Conservation (phyloP, 2,329 filamentous ascomycete species). For the Aspergillus fumigatus region DNA sequence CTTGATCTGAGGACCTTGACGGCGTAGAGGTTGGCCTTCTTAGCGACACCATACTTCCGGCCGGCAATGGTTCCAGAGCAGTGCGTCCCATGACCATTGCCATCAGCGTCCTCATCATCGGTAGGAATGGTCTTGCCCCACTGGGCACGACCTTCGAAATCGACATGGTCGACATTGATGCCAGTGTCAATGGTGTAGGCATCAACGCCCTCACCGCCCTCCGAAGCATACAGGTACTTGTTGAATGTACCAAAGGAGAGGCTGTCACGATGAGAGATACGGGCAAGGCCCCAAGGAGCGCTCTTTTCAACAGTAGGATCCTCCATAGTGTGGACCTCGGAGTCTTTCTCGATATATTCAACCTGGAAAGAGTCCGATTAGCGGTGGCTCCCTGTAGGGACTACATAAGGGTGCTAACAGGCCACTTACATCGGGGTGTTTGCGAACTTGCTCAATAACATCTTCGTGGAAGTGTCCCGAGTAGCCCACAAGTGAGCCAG, state of each 20-base stretch:
- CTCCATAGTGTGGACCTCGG: slow-evolving; percentile 77
- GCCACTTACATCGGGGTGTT: slow-evolving; percentile 88
- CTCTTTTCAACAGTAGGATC: slow-evolving; percentile 70
- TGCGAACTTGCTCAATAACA: slow-evolving; percentile 88
- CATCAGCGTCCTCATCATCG: slow-evolving; percentile 81
- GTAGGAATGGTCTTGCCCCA: slow-evolving; percentile 96
- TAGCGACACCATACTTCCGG: slow-evolving; percentile 98
- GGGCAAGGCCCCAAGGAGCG: slow-evolving; percentile 97
- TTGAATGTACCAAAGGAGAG: slow-evolving; percentile 92
- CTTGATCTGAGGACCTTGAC: slow-evolving; percentile 98
- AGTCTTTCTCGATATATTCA: slow-evolving; percentile 94
- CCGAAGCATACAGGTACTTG: slow-evolving; percentile 90
- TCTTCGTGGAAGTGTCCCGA: slow-evolving; percentile 93
- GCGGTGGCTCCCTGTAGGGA: background rate
- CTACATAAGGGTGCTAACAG: slow-evolving; percentile 4
- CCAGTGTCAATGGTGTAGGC: slow-evolving; percentile 99
- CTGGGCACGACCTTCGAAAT: slow-evolving; percentile 90
- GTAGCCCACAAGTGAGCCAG: slow-evolving; percentile 79
- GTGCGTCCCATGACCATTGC: slow-evolving; percentile 98
- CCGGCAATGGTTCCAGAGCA: slow-evolving; percentile 97
- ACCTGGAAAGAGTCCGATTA: slow-evolving; percentile 55
- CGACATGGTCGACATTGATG: slow-evolving; percentile 87
- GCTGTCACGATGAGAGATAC: slow-evolving; percentile 88
- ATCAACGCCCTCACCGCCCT: slow-evolving; percentile 95
- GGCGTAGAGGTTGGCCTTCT: slow-evolving; percentile 94